These are phyloP conservation scores for Hyaloscypha bicolor DNA, from an alignment of 495 filamentous ascomycete genomes.

Conservation along the genomic window DNA sequence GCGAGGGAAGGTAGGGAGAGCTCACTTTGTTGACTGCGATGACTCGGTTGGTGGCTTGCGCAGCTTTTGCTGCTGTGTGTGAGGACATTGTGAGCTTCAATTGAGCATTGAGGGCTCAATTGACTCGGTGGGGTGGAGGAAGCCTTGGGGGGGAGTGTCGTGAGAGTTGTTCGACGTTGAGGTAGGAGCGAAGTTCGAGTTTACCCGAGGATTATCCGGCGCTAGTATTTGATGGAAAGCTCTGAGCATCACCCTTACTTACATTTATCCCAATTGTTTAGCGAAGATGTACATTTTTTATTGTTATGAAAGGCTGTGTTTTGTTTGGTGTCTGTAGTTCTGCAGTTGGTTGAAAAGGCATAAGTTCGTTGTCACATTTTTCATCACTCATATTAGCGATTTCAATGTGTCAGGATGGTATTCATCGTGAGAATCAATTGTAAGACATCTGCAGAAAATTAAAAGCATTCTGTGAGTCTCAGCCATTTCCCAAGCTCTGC, in stretches of 20 bases:
- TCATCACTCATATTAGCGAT: neutral
- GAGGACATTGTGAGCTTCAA: constrained; percentile 50
- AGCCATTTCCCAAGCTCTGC: neutral
- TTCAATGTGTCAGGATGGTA: neutral
- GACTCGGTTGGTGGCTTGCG: constrained; percentile 46
- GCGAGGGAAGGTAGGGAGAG: neutral
- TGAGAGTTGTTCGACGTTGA: constrained; percentile 15
- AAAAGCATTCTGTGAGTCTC: neutral
- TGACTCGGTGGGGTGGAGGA: constrained; percentile 26
- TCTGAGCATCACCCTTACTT: constrained; percentile 3
- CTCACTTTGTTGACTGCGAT: constrained; percentile 50
- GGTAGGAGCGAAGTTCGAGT: neutral
- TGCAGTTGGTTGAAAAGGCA: neutral
- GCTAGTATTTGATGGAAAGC: constrained; percentile 9
- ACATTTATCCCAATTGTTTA: neutral
- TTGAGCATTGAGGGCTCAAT: constrained; percentile 22
- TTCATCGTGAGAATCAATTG: neutral
- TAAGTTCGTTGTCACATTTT: neutral
- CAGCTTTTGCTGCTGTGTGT: constrained; percentile 53
- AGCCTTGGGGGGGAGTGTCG: neutral
- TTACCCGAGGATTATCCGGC: constrained; percentile 23
- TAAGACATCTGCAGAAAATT: neutral
- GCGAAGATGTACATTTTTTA: neutral
- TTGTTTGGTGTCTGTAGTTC: no score
- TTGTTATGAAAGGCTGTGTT: neutral